phyloP scores from a whole-genome alignment of 768 basidiomycete species.

The Cystobasidium onofrii region DNA sequence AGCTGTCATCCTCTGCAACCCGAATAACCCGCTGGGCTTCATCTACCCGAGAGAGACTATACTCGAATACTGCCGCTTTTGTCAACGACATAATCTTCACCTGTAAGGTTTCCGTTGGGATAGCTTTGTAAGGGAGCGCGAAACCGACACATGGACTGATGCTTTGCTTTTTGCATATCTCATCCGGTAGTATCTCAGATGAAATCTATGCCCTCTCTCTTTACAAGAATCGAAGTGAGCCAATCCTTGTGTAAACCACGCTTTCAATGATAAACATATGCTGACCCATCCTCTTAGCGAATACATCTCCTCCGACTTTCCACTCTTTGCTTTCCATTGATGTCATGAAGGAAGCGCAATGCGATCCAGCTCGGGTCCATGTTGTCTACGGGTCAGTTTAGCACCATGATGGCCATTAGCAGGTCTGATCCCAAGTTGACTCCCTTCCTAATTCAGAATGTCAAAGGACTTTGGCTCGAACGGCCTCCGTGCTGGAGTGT shows the following conservation, averaged over 20 bases:
- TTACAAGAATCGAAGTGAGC: constrained; percentile 22
- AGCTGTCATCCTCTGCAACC: constrained; percentile 40
- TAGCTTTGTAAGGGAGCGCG: background rate
- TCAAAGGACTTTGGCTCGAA: constrained; percentile 42
- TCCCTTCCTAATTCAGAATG: constrained; percentile 1
- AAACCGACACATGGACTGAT: too few species aligned
- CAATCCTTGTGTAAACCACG: background rate
- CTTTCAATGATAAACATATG: background rate
- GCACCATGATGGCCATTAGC: background rate
- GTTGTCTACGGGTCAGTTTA: constrained; percentile 24
- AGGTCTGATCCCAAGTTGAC: constrained; percentile 33
- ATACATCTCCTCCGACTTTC: constrained; percentile 26
- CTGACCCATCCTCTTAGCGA: background rate
- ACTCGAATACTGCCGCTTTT: constrained; percentile 37
- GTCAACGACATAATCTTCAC: constrained; percentile 39
- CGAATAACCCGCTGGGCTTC: constrained; percentile 42
- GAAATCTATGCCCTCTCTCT: constrained; percentile 40
- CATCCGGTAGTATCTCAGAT: constrained; percentile 35
- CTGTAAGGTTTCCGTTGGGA: constrained; percentile 19
- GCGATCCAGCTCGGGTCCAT: constrained; percentile 38
- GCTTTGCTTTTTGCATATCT: too few species aligned
- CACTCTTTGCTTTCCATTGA: constrained; percentile 41
- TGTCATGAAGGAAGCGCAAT: constrained; percentile 36
- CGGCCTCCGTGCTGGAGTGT: constrained; percentile 40
- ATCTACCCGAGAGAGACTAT: constrained; percentile 39